Conservation (phyloP, 495 filamentous ascomycete species). For the Penicillium bialowiezense region DNA sequence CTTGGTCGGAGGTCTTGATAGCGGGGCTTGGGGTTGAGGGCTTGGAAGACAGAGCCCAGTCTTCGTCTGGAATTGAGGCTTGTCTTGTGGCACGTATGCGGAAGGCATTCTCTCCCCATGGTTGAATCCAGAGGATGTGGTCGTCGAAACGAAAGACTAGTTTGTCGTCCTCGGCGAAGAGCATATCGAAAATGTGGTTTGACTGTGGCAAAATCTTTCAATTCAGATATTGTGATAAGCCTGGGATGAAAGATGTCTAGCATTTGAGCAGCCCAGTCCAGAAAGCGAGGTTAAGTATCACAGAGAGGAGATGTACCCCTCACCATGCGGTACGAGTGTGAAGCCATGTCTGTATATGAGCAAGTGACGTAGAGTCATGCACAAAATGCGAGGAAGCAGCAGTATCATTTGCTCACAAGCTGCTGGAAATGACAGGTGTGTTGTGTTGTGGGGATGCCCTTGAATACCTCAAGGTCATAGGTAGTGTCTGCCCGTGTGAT, state of each 20-base stretch:
- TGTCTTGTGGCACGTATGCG: slow-evolving; percentile 53
- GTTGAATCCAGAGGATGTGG: slow-evolving; percentile 52
- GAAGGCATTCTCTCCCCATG: slow-evolving; percentile 53
- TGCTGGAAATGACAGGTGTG: not conserved
- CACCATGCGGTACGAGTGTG: slow-evolving; percentile 1
- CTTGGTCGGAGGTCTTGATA: slow-evolving; percentile 28
- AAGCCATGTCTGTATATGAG: not conserved
- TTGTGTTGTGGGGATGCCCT: slow-evolving; percentile 3
- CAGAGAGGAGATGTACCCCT: slow-evolving; percentile 1
- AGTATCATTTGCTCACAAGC: not conserved
- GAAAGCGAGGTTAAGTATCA: slow-evolving; percentile 1
- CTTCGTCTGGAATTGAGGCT: slow-evolving; percentile 43
- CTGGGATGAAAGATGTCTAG: not conserved
- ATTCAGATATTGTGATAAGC: no score
- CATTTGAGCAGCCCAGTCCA: not conserved
- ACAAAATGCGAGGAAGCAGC: not conserved
- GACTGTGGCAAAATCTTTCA: not conserved
- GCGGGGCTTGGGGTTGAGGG: slow-evolving; percentile 10
- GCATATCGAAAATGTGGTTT: slow-evolving; percentile 29
- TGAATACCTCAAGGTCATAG: slow-evolving; percentile 4
- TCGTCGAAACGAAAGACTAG: slow-evolving; percentile 51
- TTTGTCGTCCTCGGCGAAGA: slow-evolving; percentile 37
- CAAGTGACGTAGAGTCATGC: not conserved
- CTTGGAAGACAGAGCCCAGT: slow-evolving; percentile 49
- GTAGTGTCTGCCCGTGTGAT: not conserved